Evolutionary conservation across 257 asterid genomes (phyloP).

Genomic region (Petunia axillaris): DNA sequence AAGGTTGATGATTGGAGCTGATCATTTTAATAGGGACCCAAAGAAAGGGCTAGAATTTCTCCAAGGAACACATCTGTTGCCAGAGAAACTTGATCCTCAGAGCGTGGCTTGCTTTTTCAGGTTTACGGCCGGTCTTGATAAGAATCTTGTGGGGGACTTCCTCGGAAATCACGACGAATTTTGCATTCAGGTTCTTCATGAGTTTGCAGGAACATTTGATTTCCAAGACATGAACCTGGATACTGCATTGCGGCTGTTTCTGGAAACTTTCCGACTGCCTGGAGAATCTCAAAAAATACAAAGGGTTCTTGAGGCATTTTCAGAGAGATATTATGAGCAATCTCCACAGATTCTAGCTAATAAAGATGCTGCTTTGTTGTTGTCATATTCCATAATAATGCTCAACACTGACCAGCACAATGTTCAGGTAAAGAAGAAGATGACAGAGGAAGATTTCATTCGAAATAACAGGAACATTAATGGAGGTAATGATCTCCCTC

Average conservation of each 20-base stretch:
- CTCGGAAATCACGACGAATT: constrained; percentile 97
- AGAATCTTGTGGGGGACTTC: constrained; percentile 95
- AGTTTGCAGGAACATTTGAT: constrained; percentile 91
- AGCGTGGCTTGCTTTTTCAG: constrained; percentile 98
- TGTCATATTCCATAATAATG: constrained; percentile 91
- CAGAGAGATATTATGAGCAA: constrained; percentile 94
- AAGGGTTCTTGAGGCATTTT: constrained; percentile 95
- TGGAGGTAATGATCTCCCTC: constrained; percentile 92
- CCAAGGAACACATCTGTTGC: constrained; percentile 89
- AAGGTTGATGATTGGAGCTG: constrained; percentile 96
- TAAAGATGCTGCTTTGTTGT: constrained; percentile 87
- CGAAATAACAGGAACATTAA: constrained; percentile 86
- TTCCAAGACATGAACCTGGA: constrained; percentile 92
- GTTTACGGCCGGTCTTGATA: constrained; percentile 90
- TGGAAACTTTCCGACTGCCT: constrained; percentile 92
- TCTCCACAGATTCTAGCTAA: constrained; percentile 86
- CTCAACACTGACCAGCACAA: constrained; percentile 95
- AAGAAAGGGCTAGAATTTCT: constrained; percentile 97
- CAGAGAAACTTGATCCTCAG: constrained; percentile 96
- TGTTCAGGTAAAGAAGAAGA: constrained; percentile 91
- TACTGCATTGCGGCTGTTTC: constrained; percentile 79
- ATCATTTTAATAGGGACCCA: constrained; percentile 95
- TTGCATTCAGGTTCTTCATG: constrained; percentile 95
- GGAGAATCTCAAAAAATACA: constrained; percentile 99
- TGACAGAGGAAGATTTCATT: constrained; percentile 96